A percentile compares a stretch with the other conserved stretches of the same genome.
Conservation (phyloP, 805 yeast species). For the Suhomyces canberraensis region DNA sequence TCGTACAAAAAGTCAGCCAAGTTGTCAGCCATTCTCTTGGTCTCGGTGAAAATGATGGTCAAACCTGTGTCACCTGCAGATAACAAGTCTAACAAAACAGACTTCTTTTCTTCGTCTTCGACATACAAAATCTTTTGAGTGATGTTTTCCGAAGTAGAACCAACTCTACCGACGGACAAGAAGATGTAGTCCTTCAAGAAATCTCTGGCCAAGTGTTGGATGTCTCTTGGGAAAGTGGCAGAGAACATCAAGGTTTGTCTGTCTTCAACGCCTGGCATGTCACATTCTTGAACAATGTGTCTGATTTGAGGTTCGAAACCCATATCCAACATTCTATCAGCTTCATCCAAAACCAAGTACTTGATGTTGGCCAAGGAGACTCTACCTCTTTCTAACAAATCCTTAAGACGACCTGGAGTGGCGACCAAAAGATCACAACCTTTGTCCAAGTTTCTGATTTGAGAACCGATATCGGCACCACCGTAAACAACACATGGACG, state of each 20-base stretch:
- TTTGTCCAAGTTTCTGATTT: constrained; percentile 80
- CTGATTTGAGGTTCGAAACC: constrained; percentile 99
- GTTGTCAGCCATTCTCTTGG: constrained; percentile 97
- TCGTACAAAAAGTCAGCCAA: constrained; percentile 86
- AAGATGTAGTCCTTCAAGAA: constrained; percentile 94
- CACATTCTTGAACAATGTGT: constrained; percentile 95
- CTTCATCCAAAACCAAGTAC: constrained; percentile 95
- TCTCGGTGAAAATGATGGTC: constrained; percentile 94
- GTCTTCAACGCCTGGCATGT: constrained; percentile 87
- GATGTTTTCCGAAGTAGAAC: constrained; percentile 97
- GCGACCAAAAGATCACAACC: constrained; percentile 98
- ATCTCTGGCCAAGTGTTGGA: constrained; percentile 95
- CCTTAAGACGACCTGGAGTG: constrained; percentile 98
- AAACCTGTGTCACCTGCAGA: constrained; percentile 77
- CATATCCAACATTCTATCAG: constrained; percentile 99
- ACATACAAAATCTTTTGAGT: constrained; percentile 92
- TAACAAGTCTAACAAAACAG: constrained; percentile 79
- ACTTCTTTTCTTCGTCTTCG: constrained; percentile 90
- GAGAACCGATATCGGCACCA: constrained; percentile 92
- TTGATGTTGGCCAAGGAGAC: constrained; percentile 87
- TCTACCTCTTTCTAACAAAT: constrained; percentile 90
- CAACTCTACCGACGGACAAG: constrained; percentile 97
- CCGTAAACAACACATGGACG: constrained; percentile 95
- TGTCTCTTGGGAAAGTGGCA: constrained; percentile 98
- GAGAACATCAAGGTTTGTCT: constrained; percentile 98